phyloP scores from a whole-genome alignment of 2,329 filamentous ascomycete species.

The Trichophyton equinum region DNA sequence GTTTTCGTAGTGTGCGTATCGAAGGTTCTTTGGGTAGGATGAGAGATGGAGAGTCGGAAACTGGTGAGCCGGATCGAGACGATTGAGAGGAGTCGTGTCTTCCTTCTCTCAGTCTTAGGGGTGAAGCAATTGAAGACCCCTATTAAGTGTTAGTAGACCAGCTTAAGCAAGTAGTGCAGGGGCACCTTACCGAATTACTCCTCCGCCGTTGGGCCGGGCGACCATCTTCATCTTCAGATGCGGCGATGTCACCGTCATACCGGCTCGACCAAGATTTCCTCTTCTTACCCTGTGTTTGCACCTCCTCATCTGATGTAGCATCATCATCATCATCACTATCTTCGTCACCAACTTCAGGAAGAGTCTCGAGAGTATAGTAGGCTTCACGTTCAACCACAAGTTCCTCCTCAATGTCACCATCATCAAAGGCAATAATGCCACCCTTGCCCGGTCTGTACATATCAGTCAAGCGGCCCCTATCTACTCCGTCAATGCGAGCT shows the following conservation, averaged over 20 bases:
- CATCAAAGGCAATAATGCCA: conserved; percentile 87
- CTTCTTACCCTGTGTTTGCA: conserved; percentile 43
- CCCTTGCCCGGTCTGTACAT: conserved; percentile 67
- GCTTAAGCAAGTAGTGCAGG: neutral
- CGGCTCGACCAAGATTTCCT: conserved; percentile 66
- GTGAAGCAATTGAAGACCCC: conserved; percentile 32
- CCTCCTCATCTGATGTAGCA: conserved; percentile 42
- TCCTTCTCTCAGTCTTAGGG: conserved; percentile 29
- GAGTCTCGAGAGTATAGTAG: conserved; percentile 72
- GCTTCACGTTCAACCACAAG: conserved; percentile 62
- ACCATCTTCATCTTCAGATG: conserved; percentile 52
- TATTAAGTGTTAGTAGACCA: conserved; percentile 14
- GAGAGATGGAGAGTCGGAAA: conserved; percentile 29
- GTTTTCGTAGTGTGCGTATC: conserved; percentile 56
- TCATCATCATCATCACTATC: conserved; percentile 49
- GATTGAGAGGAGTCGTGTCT: conserved; percentile 34
- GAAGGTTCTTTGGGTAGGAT: conserved; percentile 49
- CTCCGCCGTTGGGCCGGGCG: conserved; percentile 67
- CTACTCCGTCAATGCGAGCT: conserved; percentile 52
- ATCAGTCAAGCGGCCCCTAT: conserved; percentile 57
- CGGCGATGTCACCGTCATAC: conserved; percentile 51
- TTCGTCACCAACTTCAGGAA: conserved; percentile 77
- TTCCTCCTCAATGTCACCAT: conserved; percentile 85
- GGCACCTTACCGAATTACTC: conserved; percentile 62
- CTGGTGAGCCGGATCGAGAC: conserved; percentile 35